Conservation (phyloP, 2,329 filamentous ascomycete genomes). For the Diplodia intermedia region DNA sequence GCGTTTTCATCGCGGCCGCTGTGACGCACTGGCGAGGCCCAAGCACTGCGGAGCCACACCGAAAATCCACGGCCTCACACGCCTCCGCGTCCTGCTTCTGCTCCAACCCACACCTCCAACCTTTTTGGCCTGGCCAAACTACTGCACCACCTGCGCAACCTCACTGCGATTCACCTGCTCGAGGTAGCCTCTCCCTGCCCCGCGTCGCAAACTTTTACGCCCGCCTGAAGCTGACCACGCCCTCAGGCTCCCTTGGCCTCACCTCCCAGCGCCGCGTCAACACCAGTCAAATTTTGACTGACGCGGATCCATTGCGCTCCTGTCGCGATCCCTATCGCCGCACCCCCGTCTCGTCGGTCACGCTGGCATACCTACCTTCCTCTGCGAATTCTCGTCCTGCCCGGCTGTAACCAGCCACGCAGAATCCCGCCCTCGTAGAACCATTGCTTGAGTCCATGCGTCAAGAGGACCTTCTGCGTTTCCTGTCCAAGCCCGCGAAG, state of each 20-base stretch:
- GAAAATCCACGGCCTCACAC: slow-evolving; percentile 31
- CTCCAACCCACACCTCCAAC: slow-evolving; percentile 5
- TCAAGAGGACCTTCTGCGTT: slow-evolving; percentile 87
- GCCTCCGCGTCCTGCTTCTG: slow-evolving; percentile 7
- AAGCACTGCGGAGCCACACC: slow-evolving; percentile 11
- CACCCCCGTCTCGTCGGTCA: slow-evolving; percentile 37
- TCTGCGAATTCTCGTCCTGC: slow-evolving; percentile 39
- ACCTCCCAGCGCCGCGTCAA: slow-evolving; percentile 25
- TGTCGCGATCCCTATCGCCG: slow-evolving; percentile 3
- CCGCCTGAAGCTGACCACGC: slow-evolving; percentile 17
- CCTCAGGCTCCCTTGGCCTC: slow-evolving; percentile 19
- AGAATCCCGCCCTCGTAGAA: slow-evolving; percentile 38
- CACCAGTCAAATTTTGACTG: slow-evolving; percentile 30
- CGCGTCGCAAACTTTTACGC: background rate
- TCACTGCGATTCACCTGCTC: background rate
- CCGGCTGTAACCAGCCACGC: slow-evolving; percentile 48
- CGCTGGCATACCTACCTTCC: slow-evolving; percentile 44
- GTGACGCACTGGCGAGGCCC: slow-evolving; percentile 16
- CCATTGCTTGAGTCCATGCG: slow-evolving; percentile 72
- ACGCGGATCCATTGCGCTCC: slow-evolving; percentile 27
- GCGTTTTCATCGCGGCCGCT: background rate
- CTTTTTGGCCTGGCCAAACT: background rate
- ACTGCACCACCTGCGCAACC: background rate
- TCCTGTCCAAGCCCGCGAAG: slow-evolving; percentile 95
- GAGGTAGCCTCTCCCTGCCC: slow-evolving; percentile 18